Conservation (phyloP, 2,329 filamentous ascomycete genomes). For the Cercospora berteroae region DNA sequence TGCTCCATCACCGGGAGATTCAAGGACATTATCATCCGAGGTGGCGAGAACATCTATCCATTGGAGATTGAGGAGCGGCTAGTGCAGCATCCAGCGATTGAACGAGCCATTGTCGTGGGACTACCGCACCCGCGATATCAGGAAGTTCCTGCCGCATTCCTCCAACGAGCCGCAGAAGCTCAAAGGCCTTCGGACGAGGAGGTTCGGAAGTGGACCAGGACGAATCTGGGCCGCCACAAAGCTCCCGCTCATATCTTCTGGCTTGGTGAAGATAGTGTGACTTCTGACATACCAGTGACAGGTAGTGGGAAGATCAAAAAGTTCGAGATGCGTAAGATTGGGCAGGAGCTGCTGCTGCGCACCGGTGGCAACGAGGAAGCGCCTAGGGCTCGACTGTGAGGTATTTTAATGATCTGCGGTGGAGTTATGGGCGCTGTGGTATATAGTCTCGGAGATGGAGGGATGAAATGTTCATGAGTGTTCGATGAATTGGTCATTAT, state of each 20-base stretch:
- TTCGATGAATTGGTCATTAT: background rate
- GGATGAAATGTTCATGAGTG: background rate
- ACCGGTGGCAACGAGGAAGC: background rate
- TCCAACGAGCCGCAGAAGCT: constrained; percentile 33
- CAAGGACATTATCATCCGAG: constrained; percentile 44
- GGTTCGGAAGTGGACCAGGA: constrained; percentile 17
- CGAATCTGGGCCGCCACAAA: constrained; percentile 34
- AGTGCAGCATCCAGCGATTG: constrained; percentile 29
- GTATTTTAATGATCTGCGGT: background rate
- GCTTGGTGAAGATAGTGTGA: constrained; percentile 56
- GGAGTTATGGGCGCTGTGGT: background rate
- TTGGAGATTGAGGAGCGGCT: constrained; percentile 36
- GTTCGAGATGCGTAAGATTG: constrained; percentile 36
- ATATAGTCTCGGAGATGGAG: background rate
- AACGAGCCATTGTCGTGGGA: constrained; percentile 34
- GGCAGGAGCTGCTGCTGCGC: constrained; percentile 24
- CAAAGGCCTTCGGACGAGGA: constrained; percentile 11
- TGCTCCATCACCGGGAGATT: constrained; percentile 39
- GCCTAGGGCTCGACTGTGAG: constrained; percentile 14
- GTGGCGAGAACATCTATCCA: constrained; percentile 64
- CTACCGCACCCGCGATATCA: constrained; percentile 34
- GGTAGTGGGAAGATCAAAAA: constrained; percentile 49
- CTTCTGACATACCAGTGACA: constrained; percentile 41
- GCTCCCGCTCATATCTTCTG: constrained; percentile 73
- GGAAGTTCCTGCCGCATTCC: constrained; percentile 35